phyloP scores from a whole-genome alignment of 139 green algal species.

The Chlamydomonas eustigma region DNA sequence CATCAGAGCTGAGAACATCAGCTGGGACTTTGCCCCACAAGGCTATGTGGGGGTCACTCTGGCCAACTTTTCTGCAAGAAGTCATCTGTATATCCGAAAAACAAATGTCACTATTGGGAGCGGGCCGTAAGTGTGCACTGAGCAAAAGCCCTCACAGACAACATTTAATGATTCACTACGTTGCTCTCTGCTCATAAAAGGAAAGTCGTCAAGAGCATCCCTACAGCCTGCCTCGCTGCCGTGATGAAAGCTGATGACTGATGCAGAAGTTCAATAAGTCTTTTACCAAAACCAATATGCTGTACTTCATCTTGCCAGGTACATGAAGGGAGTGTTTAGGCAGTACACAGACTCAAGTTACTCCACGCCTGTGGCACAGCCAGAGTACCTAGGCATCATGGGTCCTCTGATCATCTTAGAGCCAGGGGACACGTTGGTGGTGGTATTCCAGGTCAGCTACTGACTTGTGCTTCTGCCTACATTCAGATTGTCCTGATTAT shows the following conservation, averaged over 20 bases:
- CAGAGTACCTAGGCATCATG: constrained; percentile 24
- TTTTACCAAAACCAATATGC: no score
- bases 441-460: constrained; percentile 42
- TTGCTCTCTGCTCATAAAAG: no score
- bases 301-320: no score
- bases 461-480: no score
- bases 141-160: not conserved
- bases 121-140: not conserved
- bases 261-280: no score
- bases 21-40: constrained; percentile 51
- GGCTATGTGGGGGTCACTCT: constrained; percentile 11
- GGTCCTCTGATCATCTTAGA: constrained; percentile 43
- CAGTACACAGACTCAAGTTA: constrained; percentile 51
- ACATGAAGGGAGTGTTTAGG: constrained; percentile 2
- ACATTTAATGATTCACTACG: no score
- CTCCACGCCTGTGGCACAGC: not conserved
- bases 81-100: not conserved
- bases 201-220: no score
- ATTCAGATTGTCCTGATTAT: no score
- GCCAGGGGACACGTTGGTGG: constrained; percentile 33
- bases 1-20: constrained; percentile 36
- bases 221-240: no score
- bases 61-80: not conserved
- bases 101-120: not conserved
- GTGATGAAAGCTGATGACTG: no score